A percentile compares a stretch with the other conserved stretches of the same genome.
Evolutionary conservation across 2,329 filamentous ascomycete species (phyloP).

Genomic region (Aspergillus aculeatinus): DNA sequence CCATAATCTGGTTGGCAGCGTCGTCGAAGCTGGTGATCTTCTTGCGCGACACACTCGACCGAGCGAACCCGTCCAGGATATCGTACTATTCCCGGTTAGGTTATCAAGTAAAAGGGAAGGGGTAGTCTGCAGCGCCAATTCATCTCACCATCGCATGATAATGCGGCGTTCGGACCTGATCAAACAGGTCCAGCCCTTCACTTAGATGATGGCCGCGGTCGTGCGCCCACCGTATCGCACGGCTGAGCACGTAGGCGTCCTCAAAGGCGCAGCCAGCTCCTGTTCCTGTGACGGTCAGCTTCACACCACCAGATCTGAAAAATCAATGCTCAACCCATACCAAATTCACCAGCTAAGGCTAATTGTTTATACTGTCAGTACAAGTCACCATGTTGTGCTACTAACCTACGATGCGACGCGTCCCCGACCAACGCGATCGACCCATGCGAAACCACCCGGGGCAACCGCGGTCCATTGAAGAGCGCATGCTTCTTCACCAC

Average conservation of each 20-base stretch:
- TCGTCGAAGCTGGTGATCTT: slow-evolving; percentile 8
- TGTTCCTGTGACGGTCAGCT: slow-evolving; percentile 1
- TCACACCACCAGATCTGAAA: too few species aligned
- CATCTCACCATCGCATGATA: slow-evolving; percentile 12
- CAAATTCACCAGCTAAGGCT: slow-evolving; percentile 17
- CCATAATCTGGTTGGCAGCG: neutral
- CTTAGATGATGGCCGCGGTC: neutral
- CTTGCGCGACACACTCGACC: neutral
- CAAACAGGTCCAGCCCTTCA: slow-evolving; percentile 8
- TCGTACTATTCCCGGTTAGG: slow-evolving; percentile 1
- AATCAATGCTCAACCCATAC: neutral
- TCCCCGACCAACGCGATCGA: slow-evolving; percentile 16
- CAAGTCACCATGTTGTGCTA: too few species aligned
- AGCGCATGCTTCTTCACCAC: slow-evolving; percentile 15
- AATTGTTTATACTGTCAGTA: neutral
- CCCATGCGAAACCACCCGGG: slow-evolving; percentile 2
- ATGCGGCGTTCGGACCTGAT: slow-evolving; percentile 11
- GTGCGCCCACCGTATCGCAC: slow-evolving; percentile 10
- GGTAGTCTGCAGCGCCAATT: too few species aligned
- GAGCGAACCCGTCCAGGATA: slow-evolving; percentile 8
- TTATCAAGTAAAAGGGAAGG: too few species aligned
- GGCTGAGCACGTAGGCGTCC: slow-evolving; percentile 14
- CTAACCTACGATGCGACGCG: slow-evolving; percentile 15
- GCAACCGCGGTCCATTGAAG: slow-evolving; percentile 11
- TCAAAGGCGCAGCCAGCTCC: slow-evolving; percentile 17